These are phyloP conservation scores for Hypoxylon lenormandii DNA, from an alignment of 495 filamentous ascomycete genomes.

Conservation along the genomic window DNA sequence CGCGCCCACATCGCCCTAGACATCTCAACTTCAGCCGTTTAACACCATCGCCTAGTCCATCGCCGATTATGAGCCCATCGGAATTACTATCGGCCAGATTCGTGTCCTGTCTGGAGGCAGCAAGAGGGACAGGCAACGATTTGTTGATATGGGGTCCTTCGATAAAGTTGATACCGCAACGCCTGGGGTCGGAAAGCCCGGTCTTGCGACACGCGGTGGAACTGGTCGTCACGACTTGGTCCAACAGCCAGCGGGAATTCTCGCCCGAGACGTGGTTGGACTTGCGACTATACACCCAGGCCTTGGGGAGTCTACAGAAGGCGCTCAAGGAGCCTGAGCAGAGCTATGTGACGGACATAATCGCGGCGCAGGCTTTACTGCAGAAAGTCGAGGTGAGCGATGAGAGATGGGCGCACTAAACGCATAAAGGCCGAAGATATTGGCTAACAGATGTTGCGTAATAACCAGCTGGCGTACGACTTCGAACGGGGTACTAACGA, in stretches of 20 bases:
- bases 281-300: conserved; percentile 42
- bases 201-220: conserved; percentile 42
- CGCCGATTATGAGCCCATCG: conserved; percentile 31
- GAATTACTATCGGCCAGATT: conserved; percentile 40
- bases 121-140: conserved; percentile 45
- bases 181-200: conserved; percentile 30
- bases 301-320: conserved; percentile 46
- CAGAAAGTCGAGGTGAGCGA: conserved; percentile 49
- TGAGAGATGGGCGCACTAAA: neutral
- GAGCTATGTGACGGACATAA: conserved; percentile 33
- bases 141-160: conserved; percentile 45
- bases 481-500: conserved; percentile 49
- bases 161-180: conserved; percentile 43
- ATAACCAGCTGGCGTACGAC: conserved; percentile 46
- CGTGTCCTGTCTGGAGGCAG: conserved; percentile 35
- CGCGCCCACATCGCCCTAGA: conserved; percentile 19
- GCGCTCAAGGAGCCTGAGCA: conserved; percentile 38
- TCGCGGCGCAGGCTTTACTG: conserved; percentile 45
- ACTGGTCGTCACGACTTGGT: conserved; percentile 41
- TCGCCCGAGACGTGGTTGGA: conserved; percentile 46
- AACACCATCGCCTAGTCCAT: conserved; percentile 29
- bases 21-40: neutral
- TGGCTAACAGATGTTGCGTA: conserved; percentile 20
- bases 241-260: conserved; percentile 43
- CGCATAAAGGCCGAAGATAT: neutral